A percentile compares a stretch with the other conserved stretches of the same genome.
phyloP scores from a whole-genome alignment of 2,329 filamentous ascomycete genomes.

The Hirsutella rhossiliensis region DNA sequence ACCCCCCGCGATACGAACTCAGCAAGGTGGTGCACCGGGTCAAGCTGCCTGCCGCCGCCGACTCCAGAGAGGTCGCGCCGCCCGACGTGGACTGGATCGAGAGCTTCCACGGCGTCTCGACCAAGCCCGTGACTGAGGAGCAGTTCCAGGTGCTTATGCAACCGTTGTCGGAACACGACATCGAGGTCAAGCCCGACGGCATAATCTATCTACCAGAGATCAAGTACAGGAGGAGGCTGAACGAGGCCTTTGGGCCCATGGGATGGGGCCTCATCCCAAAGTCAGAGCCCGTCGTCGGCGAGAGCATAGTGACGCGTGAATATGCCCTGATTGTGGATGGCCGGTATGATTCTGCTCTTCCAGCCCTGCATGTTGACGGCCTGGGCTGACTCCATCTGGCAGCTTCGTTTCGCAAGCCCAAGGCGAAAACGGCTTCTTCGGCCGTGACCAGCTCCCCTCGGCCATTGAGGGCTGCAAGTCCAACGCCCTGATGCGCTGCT shows the following conservation, averaged over 20 bases:
- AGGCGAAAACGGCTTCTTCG: slow-evolving; percentile 91
- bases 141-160: slow-evolving; percentile 56
- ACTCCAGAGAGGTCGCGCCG: background rate
- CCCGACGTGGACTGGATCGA: slow-evolving; percentile 61
- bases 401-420: slow-evolving; percentile 87
- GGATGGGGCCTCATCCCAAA: slow-evolving; percentile 90
- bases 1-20: too few species aligned
- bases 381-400: background rate
- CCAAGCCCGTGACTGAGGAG: slow-evolving; percentile 57
- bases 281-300: slow-evolving; percentile 75
- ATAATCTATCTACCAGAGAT: slow-evolving; percentile 96
- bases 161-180: slow-evolving; percentile 57
- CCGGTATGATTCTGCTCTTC: slow-evolving; percentile 42
- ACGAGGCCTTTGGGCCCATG: slow-evolving; percentile 84
- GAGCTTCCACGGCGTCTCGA: slow-evolving; percentile 70
- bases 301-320: slow-evolving; percentile 72
- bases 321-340: slow-evolving; percentile 86
- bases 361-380: background rate
- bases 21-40: too few species aligned
- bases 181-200: slow-evolving; percentile 96
- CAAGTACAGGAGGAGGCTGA: slow-evolving; percentile 87
- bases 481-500: slow-evolving; percentile 95
- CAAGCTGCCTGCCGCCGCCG: too few species aligned
- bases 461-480: slow-evolving; percentile 96
- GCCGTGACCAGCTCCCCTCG: slow-evolving; percentile 78